These are phyloP conservation scores for Dothiorella sarmentorum DNA, from an alignment of 2,329 filamentous ascomycete genomes.

Conservation along the genomic window DNA sequence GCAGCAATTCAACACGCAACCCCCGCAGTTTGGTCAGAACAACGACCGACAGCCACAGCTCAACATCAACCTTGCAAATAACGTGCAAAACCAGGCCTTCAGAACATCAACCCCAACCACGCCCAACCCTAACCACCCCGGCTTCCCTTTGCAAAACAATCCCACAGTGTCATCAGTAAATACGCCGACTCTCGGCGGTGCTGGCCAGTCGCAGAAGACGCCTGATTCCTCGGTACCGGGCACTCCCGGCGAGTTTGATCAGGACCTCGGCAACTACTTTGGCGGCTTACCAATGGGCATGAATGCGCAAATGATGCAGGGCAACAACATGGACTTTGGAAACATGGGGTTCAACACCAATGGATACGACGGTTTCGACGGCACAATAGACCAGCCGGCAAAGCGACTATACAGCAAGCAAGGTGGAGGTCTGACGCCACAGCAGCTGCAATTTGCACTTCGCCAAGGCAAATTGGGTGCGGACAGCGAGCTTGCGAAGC, in stretches of 20 bases:
- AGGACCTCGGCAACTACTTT: slow-evolving; percentile 54
- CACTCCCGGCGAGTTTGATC: slow-evolving; percentile 71
- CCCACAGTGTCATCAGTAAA: slow-evolving; percentile 97
- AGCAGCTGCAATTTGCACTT: slow-evolving; percentile 70
- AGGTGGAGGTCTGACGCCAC: slow-evolving; percentile 66
- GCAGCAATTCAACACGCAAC: slow-evolving; percentile 56
- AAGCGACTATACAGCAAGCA: slow-evolving; percentile 86
- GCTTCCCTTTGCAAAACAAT: slow-evolving; percentile 81
- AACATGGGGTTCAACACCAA: slow-evolving; percentile 37
- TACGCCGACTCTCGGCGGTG: slow-evolving; percentile 78
- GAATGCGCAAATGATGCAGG: slow-evolving; percentile 35
- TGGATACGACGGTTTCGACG: slow-evolving; percentile 39
- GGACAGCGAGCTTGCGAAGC: slow-evolving; percentile 70
- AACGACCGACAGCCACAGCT: slow-evolving; percentile 64
- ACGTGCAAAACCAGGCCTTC: slow-evolving; percentile 66
- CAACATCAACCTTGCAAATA: slow-evolving; percentile 75
- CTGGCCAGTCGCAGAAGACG: slow-evolving; percentile 57
- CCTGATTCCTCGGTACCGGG: slow-evolving; percentile 66
- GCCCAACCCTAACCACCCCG: slow-evolving; percentile 63
- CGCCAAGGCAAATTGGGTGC: slow-evolving; percentile 71
- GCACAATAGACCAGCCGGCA: slow-evolving; percentile 82
- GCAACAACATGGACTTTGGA: slow-evolving; percentile 27
- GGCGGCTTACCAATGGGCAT: slow-evolving; percentile 33
- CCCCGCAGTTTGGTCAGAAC: slow-evolving; percentile 49
- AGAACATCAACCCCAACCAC: slow-evolving; percentile 84